Evolutionary conservation across 345 rosid species (phyloP), one percentile per base, ranked within the genome.

Genomic region (Arabidopsis suecica): DNA sequence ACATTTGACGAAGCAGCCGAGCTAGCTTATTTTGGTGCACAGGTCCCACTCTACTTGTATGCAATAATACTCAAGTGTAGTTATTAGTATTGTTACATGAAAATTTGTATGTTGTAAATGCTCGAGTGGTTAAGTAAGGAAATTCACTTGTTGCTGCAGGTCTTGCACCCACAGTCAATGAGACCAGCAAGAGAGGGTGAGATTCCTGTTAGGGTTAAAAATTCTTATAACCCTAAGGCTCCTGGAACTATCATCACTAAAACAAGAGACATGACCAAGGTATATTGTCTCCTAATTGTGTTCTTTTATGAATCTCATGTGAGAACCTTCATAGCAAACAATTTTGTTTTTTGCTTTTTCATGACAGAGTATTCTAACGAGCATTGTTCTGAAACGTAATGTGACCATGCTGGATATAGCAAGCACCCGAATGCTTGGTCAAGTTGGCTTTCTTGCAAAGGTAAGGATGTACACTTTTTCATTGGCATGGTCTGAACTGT

Each of bases 1-100:
- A 93, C 99, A 68, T 95, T 95, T 77, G 99, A 93, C 0, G 99
- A 95, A 80, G 99, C 99, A 78, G 96, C 99, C 69, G 99, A 95
- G 84, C 94, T 95, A 68, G 99, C 99, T 64, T 95, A 95, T 85
- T 95, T 89, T 84, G 99, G 99, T 69, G 88, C 99, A 44, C 98
- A 95, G 97, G 99, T 93, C 8, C 53, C 34, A 40, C 55, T 71
- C 72, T 57, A 71, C 61, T 47, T 45, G 33, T 53, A 69, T 54
- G 59, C 70, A 36, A 45, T 62, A 62, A 22, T 56, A 50, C 53
- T 48, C 32, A 20, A 71, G 53, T 18, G 9, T 48, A 48, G 62
- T 57, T 58, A 65, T 69, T 33, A 40, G 40, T 42, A 10, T 2
- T 30, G 37, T 6, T 9, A n/a, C 28, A 36, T 47, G 54, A 49